These are phyloP conservation scores for Cyclocybe cylindracea DNA, from an alignment of 768 basidiomycete species.

Conservation along the genomic window DNA sequence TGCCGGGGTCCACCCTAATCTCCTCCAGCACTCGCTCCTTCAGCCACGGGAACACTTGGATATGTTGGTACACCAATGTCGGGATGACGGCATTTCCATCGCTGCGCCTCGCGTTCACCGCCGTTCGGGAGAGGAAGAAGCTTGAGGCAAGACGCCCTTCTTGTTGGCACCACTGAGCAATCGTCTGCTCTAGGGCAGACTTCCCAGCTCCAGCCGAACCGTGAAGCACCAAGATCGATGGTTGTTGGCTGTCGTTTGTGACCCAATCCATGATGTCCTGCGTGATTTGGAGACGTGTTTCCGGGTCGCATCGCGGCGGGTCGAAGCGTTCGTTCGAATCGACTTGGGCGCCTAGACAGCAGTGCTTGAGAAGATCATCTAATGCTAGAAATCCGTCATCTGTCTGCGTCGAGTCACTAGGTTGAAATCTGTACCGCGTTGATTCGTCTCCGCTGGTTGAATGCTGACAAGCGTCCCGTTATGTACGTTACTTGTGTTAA, in stretches of 20 bases:
- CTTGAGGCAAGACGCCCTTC: not conserved
- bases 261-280: not conserved
- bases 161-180: conserved; percentile 12
- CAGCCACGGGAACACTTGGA: conserved; percentile 8
- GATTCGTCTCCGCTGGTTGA: too few species aligned
- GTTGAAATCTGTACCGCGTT: too few species aligned
- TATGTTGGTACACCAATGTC: conserved; percentile 16
- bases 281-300: not conserved
- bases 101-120: not conserved
- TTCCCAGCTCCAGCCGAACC: conserved; percentile 18
- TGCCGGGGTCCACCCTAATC: conserved; percentile 8
- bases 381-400: too few species aligned
- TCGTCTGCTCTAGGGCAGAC: conserved; percentile 17
- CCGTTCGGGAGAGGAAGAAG: conserved; percentile 18
- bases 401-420: too few species aligned
- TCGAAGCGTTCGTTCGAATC: not conserved
- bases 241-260: not conserved
- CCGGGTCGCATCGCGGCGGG: not conserved
- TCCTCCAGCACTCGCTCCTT: not conserved
- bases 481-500: too few species aligned
- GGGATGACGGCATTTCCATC: conserved; percentile 8
- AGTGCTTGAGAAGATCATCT: too few species aligned
- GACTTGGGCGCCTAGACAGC: not conserved
- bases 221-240: conserved; percentile 1
- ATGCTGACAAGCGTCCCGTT: too few species aligned